These are phyloP conservation scores for Ceratobasidium theobromae DNA, from an alignment of 1,284 basidiomycete genomes.

Conservation along the genomic window DNA sequence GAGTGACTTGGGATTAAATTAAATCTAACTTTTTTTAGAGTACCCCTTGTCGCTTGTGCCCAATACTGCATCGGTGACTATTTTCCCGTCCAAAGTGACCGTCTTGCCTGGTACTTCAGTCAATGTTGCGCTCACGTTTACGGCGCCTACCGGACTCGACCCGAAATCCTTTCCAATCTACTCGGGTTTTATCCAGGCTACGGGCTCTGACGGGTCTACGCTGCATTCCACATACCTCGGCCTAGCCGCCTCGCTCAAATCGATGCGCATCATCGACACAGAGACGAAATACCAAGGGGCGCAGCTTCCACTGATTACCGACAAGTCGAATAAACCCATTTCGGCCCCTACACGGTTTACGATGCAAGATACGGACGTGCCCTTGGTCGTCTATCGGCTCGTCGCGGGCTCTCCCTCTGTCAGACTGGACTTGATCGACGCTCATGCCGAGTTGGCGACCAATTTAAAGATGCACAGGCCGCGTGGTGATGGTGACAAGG, in stretches of 20 bases:
- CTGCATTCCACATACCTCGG: constrained; percentile 57
- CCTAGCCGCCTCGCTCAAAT: constrained; percentile 50
- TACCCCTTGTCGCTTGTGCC: not conserved
- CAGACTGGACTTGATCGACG: constrained; percentile 50
- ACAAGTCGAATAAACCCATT: constrained; percentile 57
- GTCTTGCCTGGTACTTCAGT: constrained; percentile 44
- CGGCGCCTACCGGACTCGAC: constrained; percentile 51
- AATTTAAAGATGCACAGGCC: constrained; percentile 39
- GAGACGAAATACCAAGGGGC: constrained; percentile 52
- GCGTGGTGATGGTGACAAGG: too few relatives aligned
- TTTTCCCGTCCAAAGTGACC: constrained; percentile 38
- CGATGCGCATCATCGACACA: constrained; percentile 54
- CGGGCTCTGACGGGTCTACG: constrained; percentile 44
- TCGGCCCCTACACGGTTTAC: constrained; percentile 45
- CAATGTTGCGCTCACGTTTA: constrained; percentile 43
- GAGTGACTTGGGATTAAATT: not conserved
- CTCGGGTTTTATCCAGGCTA: constrained; percentile 58
- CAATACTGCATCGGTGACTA: not conserved
- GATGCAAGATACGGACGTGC: constrained; percentile 19
- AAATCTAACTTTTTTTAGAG: not conserved
- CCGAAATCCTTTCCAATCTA: constrained; percentile 56
- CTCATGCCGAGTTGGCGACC: constrained; percentile 40
- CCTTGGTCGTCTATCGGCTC: constrained; percentile 42
- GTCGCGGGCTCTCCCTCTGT: constrained; percentile 58
- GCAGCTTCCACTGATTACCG: constrained; percentile 48